phyloP scores from a whole-genome alignment of 352 stramenopile species.

The Globisporangium barbulae region DNA sequence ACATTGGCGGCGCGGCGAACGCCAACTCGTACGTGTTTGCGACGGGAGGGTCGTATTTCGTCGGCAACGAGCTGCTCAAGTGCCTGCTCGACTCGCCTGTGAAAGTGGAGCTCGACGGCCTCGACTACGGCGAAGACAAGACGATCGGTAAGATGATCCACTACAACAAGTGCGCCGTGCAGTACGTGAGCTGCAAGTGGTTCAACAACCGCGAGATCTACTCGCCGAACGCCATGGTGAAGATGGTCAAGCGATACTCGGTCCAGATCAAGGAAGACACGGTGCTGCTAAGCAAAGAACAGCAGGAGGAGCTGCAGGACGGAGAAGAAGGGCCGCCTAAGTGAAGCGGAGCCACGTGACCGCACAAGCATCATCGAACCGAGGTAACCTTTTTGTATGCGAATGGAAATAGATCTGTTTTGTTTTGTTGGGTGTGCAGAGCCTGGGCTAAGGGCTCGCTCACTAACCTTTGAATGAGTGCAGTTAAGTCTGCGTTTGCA shows the following conservation, averaged over 20 bases:
- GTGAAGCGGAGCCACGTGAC: neutral
- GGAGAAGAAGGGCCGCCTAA: conserved; percentile 5
- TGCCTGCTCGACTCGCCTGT: conserved; percentile 62
- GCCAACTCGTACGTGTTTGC: conserved; percentile 80
- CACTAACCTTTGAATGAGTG: neutral
- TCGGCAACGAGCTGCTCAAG: conserved; percentile 61
- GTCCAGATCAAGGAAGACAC: conserved; percentile 54
- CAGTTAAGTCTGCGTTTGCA: neutral
- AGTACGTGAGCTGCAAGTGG: conserved; percentile 86
- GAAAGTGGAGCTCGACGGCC: conserved; percentile 56
- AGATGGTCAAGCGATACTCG: conserved; percentile 65
- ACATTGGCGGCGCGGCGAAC: conserved; percentile 57
- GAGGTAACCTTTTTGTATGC: conserved; percentile 2
- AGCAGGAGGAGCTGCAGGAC: conserved; percentile 25
- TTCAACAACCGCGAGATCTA: conserved; percentile 84
- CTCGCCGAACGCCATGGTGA: conserved; percentile 58
- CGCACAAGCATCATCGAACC: neutral
- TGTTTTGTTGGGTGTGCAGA: neutral
- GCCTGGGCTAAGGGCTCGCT: neutral
- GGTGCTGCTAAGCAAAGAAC: conserved; percentile 44
- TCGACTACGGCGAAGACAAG: conserved; percentile 79
- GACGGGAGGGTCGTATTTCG: conserved; percentile 72
- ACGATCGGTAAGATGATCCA: conserved; percentile 83
- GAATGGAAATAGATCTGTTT: conserved; percentile 10
- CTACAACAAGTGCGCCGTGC: conserved; percentile 69